Evolutionary conservation across 2,329 filamentous ascomycete species (phyloP), one percentile per base, ranked within the genome.

Genomic region (Fusarium decemcellulare): DNA sequence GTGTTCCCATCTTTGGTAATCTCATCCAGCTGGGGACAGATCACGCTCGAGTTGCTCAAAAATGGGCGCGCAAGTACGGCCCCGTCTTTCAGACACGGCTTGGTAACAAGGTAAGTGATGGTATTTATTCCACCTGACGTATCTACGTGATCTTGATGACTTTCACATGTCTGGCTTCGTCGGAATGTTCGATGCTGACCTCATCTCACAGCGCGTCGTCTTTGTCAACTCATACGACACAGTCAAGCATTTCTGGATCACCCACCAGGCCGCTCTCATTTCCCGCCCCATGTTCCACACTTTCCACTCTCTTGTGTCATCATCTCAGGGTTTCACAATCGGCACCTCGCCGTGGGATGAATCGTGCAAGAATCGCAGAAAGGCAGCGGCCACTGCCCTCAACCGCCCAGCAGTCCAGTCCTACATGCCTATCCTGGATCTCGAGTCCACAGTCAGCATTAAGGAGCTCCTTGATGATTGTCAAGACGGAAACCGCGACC

Each of bases 281-380:
- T 94, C 92, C 1, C 88, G 93, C 2, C 93, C 93, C 0, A 93
- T 86, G 27, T 88, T 94, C 50, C 92, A 95, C 78, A 95, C 93
- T 1, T 95, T 95, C 78, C 93, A 95, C 79, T 92, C 87, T 6
- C 91, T 95, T 5, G 91, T 94, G 4, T 94, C 92, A 2, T 89
- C 86, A 36, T 93, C 91, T 0, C 91, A 94, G 71, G 92, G 92
- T 7, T 92, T 94, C 79, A 95, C 93, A 0, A 94, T 96, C 65
- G 93, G 93, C 2, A 94, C 93, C 0, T 94, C 92, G 0, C 93
- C 93, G 0, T 96, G 93, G 91, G 92, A 95, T 66, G 92, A 94
- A 53, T 93, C 90, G 3, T 93, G 92, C 81, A 95, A 95, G 78
- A 84, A 86, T 27, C 87, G 92, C 10, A 88, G 93, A 67, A 95